phyloP scores from a whole-genome alignment of 1,284 basidiomycete genomes.

The Erythrobasidium hasegawianum region DNA sequence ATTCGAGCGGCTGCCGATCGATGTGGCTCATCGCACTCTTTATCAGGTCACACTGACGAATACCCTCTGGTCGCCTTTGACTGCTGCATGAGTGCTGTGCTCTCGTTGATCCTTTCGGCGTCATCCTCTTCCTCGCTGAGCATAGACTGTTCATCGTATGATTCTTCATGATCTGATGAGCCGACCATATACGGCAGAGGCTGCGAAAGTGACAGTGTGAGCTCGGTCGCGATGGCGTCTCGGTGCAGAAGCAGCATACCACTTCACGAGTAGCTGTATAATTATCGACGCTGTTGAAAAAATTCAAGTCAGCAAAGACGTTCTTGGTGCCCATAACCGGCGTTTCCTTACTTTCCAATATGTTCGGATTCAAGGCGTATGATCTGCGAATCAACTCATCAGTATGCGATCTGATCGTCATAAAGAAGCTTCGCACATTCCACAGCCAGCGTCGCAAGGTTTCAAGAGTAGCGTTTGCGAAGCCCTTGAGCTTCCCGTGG shows the following conservation, averaged over 20 bases:
- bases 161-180: too few species aligned
- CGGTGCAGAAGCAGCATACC: neutral
- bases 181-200: too few species aligned
- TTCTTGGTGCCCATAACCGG: neutral
- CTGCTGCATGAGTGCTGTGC: too few species aligned
- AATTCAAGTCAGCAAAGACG: neutral
- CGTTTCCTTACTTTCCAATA: slow-evolving; percentile 33
- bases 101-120: too few species aligned
- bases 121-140: too few species aligned
- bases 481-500: slow-evolving; percentile 29
- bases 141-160: too few species aligned
- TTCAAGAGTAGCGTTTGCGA: slow-evolving; percentile 38
- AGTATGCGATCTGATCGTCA: neutral
- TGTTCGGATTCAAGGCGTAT: slow-evolving; percentile 42
- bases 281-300: slow-evolving; percentile 33
- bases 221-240: too few species aligned
- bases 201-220: too few species aligned
- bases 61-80: too few species aligned
- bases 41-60: too few species aligned
- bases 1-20: too few species aligned
- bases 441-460: slow-evolving; percentile 35
- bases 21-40: too few species aligned
- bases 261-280: slow-evolving; percentile 42
- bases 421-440: slow-evolving; percentile 15
- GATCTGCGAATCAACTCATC: neutral